phyloP scores from a whole-genome alignment of 768 basidiomycete species.

The Serendipita vermifera region DNA sequence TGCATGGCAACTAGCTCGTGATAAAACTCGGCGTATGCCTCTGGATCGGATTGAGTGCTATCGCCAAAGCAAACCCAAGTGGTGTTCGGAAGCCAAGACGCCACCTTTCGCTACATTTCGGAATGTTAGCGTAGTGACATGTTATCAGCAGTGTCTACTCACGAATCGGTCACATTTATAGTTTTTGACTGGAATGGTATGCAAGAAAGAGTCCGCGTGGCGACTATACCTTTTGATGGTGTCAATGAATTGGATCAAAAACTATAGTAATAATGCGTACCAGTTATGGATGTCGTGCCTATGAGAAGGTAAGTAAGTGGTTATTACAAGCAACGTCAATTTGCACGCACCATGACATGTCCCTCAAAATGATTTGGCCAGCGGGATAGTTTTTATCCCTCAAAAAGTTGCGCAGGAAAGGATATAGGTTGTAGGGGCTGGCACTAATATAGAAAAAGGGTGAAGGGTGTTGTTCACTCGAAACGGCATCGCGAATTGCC shows the following conservation, averaged over 20 bases:
- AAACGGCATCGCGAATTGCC: background rate
- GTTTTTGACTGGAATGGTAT: background rate
- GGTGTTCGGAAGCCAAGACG: background rate
- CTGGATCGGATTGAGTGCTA: conserved; percentile 6
- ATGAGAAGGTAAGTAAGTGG: too few species aligned
- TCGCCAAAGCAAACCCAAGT: conserved; percentile 1
- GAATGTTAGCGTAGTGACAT: background rate
- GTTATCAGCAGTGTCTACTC: background rate
- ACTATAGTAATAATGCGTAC: too few species aligned
- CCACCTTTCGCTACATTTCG: background rate
- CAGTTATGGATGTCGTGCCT: background rate
- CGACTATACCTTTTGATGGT: too few species aligned
- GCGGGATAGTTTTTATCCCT: background rate
- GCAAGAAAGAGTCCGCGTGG: too few species aligned
- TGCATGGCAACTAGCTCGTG: too few species aligned
- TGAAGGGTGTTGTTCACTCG: background rate
- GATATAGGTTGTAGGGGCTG: conserved; percentile 1
- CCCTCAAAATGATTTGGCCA: background rate
- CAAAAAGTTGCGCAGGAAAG: background rate
- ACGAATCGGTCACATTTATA: conserved; percentile 1
- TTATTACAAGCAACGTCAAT: too few species aligned
- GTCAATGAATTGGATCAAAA: too few species aligned
- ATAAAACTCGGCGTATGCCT: background rate
- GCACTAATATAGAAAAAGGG: conserved; percentile 3
- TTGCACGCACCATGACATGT: background rate